These are phyloP conservation scores for Fomitopsis pinicola DNA, from an alignment of 1,284 basidiomycete genomes.

Conservation along the genomic window DNA sequence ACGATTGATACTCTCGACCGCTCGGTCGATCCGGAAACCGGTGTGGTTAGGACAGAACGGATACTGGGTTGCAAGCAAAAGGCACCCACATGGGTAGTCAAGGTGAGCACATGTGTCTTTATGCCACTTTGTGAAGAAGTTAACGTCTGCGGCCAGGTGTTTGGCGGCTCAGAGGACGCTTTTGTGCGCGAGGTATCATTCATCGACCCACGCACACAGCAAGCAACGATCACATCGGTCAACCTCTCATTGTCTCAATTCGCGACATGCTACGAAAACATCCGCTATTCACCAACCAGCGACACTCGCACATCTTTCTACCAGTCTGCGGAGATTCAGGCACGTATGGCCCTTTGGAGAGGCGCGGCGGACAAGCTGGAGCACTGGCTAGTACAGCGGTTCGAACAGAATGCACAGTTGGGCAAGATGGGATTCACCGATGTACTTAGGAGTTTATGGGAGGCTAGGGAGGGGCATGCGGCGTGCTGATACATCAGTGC, in stretches of 20 bases:
- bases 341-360: constrained; percentile 74
- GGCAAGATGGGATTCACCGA: constrained; percentile 87
- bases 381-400: constrained; percentile 78
- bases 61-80: constrained; percentile 85
- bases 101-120: constrained; percentile 43
- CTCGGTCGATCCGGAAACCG: constrained; percentile 77
- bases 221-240: constrained; percentile 81
- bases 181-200: constrained; percentile 94
- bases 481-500: constrained; percentile 14
- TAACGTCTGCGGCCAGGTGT: constrained; percentile 47
- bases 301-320: constrained; percentile 59
- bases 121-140: not conserved
- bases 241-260: constrained; percentile 90
- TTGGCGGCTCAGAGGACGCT: constrained; percentile 88
- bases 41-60: constrained; percentile 84
- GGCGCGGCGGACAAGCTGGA: constrained; percentile 79
- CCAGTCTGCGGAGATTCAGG: constrained; percentile 84
- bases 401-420: constrained; percentile 82
- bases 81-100: constrained; percentile 79
- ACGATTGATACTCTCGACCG: constrained; percentile 88
- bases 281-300: constrained; percentile 77
- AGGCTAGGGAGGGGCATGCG: constrained; percentile 42
- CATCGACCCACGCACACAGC: constrained; percentile 76
- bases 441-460: constrained; percentile 74
- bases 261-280: constrained; percentile 84